Conservation (phyloP, 148 eudicot genomes). For the Rhododendron mucronatum region DNA sequence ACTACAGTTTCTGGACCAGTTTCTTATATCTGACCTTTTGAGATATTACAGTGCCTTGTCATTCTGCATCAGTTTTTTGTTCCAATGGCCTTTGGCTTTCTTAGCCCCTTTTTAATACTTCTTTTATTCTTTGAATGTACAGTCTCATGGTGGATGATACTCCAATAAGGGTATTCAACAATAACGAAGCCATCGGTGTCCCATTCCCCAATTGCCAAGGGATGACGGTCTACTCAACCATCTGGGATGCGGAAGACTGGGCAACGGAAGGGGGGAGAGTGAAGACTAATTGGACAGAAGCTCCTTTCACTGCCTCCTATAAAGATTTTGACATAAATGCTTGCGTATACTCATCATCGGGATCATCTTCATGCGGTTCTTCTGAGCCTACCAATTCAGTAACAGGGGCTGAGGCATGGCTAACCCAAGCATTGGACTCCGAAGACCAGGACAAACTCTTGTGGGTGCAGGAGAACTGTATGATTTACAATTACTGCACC, state of each 20-base stretch:
- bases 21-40: neutral
- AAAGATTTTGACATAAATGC: constrained; percentile 2
- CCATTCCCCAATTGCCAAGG: constrained; percentile 11
- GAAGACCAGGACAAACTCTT: neutral
- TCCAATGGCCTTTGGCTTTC: neutral
- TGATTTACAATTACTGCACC: constrained; percentile 13
- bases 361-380: constrained; percentile 2
- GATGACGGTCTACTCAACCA: constrained; percentile 9
- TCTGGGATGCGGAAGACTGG: constrained; percentile 17
- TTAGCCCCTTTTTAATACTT: neutral
- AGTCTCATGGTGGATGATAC: constrained; percentile 12
- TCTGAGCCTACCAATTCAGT: neutral
- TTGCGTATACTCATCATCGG: neutral
- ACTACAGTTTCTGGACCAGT: neutral
- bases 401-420: neutral
- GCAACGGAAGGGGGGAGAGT: constrained; percentile 14
- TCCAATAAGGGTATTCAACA: constrained; percentile 11
- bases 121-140: neutral
- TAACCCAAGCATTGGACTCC: neutral
- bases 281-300: constrained; percentile 12
- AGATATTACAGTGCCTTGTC: neutral
- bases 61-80: too few relatives aligned
- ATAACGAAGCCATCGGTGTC: constrained; percentile 8
- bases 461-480: constrained; percentile 13
- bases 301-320: constrained; percentile 14